A percentile compares a stretch with the other conserved stretches of the same genome.
Conservation (phyloP, 352 stramenopile genomes). For the Phytophthora litchii region DNA sequence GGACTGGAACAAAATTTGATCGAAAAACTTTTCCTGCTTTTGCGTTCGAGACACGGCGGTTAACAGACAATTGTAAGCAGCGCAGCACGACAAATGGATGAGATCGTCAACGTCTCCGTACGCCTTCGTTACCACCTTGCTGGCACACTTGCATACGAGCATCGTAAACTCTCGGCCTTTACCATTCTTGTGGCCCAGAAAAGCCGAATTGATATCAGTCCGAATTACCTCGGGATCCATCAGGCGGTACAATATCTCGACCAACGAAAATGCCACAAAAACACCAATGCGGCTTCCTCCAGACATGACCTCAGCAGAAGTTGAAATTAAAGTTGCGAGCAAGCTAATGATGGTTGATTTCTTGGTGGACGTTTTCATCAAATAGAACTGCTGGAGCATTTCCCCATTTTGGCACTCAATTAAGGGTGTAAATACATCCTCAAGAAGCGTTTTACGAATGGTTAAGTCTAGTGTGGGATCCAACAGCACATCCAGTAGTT, state of each 20-base stretch:
- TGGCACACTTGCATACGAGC: conserved; percentile 84
- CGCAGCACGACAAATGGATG: conserved; percentile 54
- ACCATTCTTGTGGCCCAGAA: conserved; percentile 68
- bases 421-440: conserved; percentile 56
- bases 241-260: conserved; percentile 73
- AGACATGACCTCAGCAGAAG: conserved; percentile 49
- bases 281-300: conserved; percentile 44
- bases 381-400: conserved; percentile 52
- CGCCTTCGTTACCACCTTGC: conserved; percentile 68
- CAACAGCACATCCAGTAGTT: conserved; percentile 50
- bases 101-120: conserved; percentile 45
- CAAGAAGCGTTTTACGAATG: conserved; percentile 52
- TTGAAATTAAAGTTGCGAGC: conserved; percentile 60
- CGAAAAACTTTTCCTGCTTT: conserved; percentile 89
- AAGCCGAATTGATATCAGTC: conserved; percentile 68
- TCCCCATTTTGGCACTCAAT: conserved; percentile 46
- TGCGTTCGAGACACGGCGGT: conserved; percentile 80
- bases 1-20: conserved; percentile 85
- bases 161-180: conserved; percentile 87
- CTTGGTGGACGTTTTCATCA: conserved; percentile 36
- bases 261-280: conserved; percentile 62
- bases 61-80: conserved; percentile 78
- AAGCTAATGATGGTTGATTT: conserved; percentile 51
- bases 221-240: conserved; percentile 70
- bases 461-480: conserved; percentile 40